A percentile compares a stretch with the other conserved stretches of the same genome.
These are phyloP conservation scores for Paraphoma sp. DNA, from an alignment of 2,329 filamentous ascomycete genomes.

Conservation along the genomic window DNA sequence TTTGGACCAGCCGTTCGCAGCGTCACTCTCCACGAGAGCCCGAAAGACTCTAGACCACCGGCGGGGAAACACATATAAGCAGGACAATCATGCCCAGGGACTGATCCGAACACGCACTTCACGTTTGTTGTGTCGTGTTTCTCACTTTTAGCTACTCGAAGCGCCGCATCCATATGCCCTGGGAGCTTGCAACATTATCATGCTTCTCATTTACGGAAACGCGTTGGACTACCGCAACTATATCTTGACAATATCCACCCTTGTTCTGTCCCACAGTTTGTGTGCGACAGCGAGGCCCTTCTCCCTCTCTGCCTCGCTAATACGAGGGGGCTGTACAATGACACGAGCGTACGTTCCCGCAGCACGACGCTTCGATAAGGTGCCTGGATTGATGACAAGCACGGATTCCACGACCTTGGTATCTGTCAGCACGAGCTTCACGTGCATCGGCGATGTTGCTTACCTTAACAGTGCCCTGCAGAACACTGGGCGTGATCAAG, in stretches of 20 bases:
- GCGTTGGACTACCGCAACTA: conserved; percentile 2
- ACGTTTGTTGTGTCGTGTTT: no score
- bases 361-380: conserved; percentile 81
- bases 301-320: conserved; percentile 65
- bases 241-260: conserved; percentile 87
- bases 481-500: conserved; percentile 78
- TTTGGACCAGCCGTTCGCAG: no score
- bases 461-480: conserved; percentile 90
- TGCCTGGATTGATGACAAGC: conserved; percentile 88
- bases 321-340: conserved; percentile 70
- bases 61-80: no score
- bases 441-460: conserved; percentile 30
- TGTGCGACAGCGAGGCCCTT: conserved; percentile 68
- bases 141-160: no score
- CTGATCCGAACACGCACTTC: no score
- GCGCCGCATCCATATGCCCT: not conserved
- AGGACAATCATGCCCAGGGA: no score
- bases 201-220: not conserved
- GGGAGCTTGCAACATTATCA: not conserved
- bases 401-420: conserved; percentile 86
- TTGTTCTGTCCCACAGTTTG: conserved; percentile 78
- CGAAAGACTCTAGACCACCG: no score
- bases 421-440: conserved; percentile 15
- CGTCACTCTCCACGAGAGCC: no score
- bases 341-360: conserved; percentile 87